Conservation (phyloP, 257 asterid species). For the Solanum peruvianum region DNA sequence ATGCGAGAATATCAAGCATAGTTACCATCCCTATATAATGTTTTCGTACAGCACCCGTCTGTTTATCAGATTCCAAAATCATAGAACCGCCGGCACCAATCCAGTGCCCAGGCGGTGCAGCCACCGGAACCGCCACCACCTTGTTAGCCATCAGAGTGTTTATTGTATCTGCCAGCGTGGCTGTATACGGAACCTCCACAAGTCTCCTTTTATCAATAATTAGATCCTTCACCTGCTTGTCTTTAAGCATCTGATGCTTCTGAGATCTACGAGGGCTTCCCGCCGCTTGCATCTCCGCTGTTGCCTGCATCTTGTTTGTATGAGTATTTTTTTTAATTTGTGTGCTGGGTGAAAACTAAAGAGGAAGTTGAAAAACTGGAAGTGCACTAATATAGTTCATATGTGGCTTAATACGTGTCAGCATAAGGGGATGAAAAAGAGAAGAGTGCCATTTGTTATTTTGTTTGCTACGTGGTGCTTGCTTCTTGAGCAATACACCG, state of each 20-base stretch:
- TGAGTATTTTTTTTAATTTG: no score
- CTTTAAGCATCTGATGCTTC: constrained; percentile 21
- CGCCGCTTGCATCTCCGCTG: constrained; percentile 12
- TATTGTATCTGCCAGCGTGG: constrained; percentile 68
- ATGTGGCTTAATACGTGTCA: not conserved
- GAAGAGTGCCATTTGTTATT: not conserved
- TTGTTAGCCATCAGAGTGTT: constrained; percentile 58
- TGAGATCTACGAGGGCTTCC: not conserved
- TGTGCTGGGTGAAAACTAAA: not conserved
- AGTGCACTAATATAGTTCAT: not conserved
- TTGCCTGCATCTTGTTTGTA: not conserved
- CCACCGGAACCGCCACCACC: constrained; percentile 72
- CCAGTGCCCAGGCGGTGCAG: constrained; percentile 99
- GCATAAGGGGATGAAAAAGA: not conserved
- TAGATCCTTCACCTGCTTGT: constrained; percentile 51
- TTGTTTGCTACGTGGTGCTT: not conserved
- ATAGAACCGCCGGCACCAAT: constrained; percentile 97
- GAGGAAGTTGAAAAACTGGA: not conserved
- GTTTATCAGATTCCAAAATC: constrained; percentile 84
- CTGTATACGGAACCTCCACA: constrained; percentile 89
- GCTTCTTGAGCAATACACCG: not conserved
- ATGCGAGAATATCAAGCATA: constrained; percentile 75
- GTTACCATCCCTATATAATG: constrained; percentile 92
- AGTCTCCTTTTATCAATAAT: constrained; percentile 34
- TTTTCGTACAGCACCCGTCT: constrained; percentile 78